Conservation (phyloP, 129 eudicot genomes). For the Flaveria ramosissima region DNA sequence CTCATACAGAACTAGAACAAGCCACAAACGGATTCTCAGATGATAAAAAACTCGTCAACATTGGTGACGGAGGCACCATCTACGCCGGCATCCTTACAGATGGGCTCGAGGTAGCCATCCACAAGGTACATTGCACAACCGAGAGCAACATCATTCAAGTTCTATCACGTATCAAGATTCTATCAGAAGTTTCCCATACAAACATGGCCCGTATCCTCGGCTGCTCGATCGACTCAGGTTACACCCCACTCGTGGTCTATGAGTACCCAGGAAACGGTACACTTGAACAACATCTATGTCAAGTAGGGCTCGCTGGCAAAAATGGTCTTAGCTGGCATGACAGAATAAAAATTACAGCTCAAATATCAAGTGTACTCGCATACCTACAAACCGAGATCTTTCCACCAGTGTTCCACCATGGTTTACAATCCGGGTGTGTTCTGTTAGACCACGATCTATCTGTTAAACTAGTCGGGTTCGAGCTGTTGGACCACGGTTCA, state of each 20-base stretch:
- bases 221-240: constrained; percentile 76
- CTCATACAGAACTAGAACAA: constrained; percentile 69
- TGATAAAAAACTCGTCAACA: constrained; percentile 46
- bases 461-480: constrained; percentile 64
- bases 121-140: constrained; percentile 54
- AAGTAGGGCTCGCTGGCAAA: constrained; percentile 33
- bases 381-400: constrained; percentile 65
- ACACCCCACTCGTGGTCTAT: constrained; percentile 62
- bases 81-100: constrained; percentile 56
- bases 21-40: constrained; percentile 77
- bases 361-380: constrained; percentile 64
- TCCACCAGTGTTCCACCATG: constrained; percentile 74
- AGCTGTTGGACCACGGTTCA: constrained; percentile 31
- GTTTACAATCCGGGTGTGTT: constrained; percentile 57
- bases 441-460: constrained; percentile 58
- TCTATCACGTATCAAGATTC: constrained; percentile 53
- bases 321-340: constrained; percentile 63
- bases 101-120: constrained; percentile 62
- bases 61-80: constrained; percentile 38
- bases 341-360: constrained; percentile 61
- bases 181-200: constrained; percentile 59
- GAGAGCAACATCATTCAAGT: constrained; percentile 65
- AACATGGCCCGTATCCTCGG: constrained; percentile 76
- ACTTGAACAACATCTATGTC: constrained; percentile 53
- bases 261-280: constrained; percentile 74